Percentiles rank a stretch among this genome's conserved stretches.
phyloP scores from a whole-genome alignment of 495 filamentous ascomycete species.

The Trichocladium uniseriatum region DNA sequence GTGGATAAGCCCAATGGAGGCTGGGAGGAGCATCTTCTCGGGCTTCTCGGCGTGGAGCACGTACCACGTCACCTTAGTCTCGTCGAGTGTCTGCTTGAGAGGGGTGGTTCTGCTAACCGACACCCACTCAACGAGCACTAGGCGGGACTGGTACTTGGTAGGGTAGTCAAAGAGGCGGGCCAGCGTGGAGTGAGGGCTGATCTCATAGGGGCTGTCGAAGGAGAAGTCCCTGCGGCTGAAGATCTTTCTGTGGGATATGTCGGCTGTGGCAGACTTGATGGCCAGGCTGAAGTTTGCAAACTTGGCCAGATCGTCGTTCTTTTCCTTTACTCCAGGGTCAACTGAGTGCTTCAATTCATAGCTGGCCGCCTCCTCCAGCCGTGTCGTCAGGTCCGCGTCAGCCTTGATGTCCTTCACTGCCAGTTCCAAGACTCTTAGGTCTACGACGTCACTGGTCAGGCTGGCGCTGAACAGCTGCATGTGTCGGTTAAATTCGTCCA shows the following conservation, averaged over 20 bases:
- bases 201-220: slow-evolving; percentile 5
- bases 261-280: background rate
- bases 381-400: background rate
- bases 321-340: background rate
- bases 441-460: background rate
- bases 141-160: slow-evolving; percentile 6
- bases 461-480: background rate
- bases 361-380: slow-evolving; percentile 3
- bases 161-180: slow-evolving; percentile 10
- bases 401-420: background rate
- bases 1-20: slow-evolving; percentile 1
- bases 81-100: background rate
- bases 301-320: slow-evolving; percentile 2
- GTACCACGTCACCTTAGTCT: slow-evolving; percentile 6
- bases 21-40: slow-evolving; percentile 1
- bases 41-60: slow-evolving; percentile 10
- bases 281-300: slow-evolving; percentile 4
- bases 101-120: background rate
- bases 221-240: slow-evolving; percentile 7
- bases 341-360: slow-evolving; percentile 1
- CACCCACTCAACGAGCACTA: slow-evolving; percentile 9
- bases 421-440: background rate
- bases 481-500: slow-evolving; percentile 2
- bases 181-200: slow-evolving; percentile 5
- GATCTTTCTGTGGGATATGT: slow-evolving; percentile 4